phyloP scores from a whole-genome alignment of 305 asterid species.

The Fraxinus paxiana region DNA sequence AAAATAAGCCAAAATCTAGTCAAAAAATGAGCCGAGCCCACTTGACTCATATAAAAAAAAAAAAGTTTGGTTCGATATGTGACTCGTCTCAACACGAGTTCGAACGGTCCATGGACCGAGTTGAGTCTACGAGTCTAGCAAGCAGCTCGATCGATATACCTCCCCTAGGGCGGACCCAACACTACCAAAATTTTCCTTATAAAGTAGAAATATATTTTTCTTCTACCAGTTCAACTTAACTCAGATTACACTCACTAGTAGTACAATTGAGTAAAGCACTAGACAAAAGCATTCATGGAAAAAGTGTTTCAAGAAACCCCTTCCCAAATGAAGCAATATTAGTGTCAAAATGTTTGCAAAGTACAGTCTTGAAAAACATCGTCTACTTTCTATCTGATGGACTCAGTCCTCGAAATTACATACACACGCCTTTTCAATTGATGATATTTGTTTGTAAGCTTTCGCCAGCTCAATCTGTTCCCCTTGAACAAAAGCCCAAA shows the following conservation, averaged over 20 bases:
- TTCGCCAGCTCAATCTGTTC: conserved; percentile 6
- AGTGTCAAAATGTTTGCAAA: conserved; percentile 9
- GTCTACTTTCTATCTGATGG: conserved; percentile 19
- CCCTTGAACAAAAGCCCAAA: background rate
- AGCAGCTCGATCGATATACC: background rate
- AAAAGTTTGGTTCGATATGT: background rate
- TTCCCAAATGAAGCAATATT: background rate
- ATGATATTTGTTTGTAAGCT: background rate
- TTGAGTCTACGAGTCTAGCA: background rate
- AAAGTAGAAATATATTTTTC: background rate
- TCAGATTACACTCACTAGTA: background rate
- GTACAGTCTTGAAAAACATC: conserved; percentile 28
- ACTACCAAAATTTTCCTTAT: background rate
- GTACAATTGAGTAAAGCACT: background rate
- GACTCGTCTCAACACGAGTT: background rate
- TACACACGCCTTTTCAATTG: background rate
- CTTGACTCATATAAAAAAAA: background rate
- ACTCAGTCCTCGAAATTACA: background rate
- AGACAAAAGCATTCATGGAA: background rate
- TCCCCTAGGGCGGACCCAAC: background rate
- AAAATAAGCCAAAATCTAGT: background rate
- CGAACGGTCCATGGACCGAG: background rate
- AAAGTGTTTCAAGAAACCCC: background rate
- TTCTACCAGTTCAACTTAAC: background rate
- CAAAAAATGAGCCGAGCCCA: background rate